Percentiles rank a stretch among this genome's conserved stretches.
phyloP scores from a whole-genome alignment of 164 flowering plant species.

The Berberis vulgaris region DNA sequence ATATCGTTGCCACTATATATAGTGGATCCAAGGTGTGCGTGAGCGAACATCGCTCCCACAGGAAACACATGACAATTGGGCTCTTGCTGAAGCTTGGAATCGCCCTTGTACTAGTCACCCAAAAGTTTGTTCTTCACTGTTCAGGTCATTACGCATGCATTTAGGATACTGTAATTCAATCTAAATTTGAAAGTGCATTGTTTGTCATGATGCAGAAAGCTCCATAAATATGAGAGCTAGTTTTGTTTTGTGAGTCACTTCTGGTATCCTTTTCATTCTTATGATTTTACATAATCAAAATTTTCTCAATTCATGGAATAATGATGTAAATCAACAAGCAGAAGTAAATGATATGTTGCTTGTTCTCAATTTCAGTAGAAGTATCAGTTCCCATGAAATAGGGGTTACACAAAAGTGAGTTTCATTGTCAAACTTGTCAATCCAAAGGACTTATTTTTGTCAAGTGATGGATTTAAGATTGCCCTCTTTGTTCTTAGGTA shows the following conservation, averaged over 20 bases:
- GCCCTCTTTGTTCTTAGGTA: slow-evolving; percentile 27
- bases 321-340: background rate
- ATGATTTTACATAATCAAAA: background rate
- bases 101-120: slow-evolving; percentile 62
- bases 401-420: slow-evolving; percentile 52
- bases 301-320: no score
- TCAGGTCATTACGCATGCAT: background rate
- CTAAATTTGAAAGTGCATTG: background rate
- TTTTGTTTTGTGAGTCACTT: slow-evolving; percentile 47
- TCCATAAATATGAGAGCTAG: slow-evolving; percentile 60
- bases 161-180: no score
- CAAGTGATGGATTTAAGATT: no score
- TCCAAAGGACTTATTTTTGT: no score
- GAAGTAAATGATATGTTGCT: background rate
- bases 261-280: slow-evolving; percentile 20
- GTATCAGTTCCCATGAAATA: slow-evolving; percentile 47
- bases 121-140: slow-evolving; percentile 30
- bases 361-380: slow-evolving; percentile 40
- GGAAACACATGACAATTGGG: slow-evolving; percentile 33
- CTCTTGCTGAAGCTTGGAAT: slow-evolving; percentile 39
- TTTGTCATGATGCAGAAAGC: slow-evolving; percentile 34
- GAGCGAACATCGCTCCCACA: no score
- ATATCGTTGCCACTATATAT: no score
- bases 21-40: no score
- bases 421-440: background rate